Percentiles rank a stretch among this genome's conserved stretches.
These are phyloP conservation scores for Pestalotiopsis sp. DNA, from an alignment of 2,329 filamentous ascomycete species.

Conservation along the genomic window DNA sequence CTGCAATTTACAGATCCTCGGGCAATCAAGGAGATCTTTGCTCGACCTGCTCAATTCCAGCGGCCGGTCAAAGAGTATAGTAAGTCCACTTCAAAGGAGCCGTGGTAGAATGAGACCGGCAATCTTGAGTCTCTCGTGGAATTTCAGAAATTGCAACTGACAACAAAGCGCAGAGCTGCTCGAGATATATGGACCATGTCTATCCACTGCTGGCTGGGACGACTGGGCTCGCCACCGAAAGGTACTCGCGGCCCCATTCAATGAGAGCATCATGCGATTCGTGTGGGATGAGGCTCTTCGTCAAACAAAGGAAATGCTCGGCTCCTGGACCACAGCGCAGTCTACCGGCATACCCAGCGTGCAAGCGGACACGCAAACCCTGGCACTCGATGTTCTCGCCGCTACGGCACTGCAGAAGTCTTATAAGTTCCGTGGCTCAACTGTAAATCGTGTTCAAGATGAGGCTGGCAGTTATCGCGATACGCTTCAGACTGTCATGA, in stretches of 20 bases:
- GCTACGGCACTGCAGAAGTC: conserved; percentile 24
- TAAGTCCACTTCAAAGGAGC: not conserved
- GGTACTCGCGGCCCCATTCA: conserved; percentile 28
- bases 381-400: conserved; percentile 31
- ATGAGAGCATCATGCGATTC: conserved; percentile 27
- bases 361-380: conserved; percentile 23
- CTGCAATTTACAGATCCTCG: conserved; percentile 25
- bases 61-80: conserved; percentile 23
- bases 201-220: conserved; percentile 28
- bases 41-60: conserved; percentile 22
- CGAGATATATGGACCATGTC: conserved; percentile 28
- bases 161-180: conserved; percentile 17
- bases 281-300: conserved; percentile 30
- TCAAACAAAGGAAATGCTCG: conserved; percentile 25
- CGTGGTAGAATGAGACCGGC: no score
- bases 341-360: conserved; percentile 12
- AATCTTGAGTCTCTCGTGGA: no score
- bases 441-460: not conserved
- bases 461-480: conserved; percentile 22
- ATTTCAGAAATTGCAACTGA: not conserved
- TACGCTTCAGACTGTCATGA: conserved; percentile 27
- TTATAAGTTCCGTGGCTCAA: conserved; percentile 22
- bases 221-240: conserved; percentile 33
- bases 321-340: conserved; percentile 18
- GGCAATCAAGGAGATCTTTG: conserved; percentile 22